These are phyloP conservation scores for Verticillium alfalfae DNA, from an alignment of 2,329 filamentous ascomycete species.

Conservation along the genomic window DNA sequence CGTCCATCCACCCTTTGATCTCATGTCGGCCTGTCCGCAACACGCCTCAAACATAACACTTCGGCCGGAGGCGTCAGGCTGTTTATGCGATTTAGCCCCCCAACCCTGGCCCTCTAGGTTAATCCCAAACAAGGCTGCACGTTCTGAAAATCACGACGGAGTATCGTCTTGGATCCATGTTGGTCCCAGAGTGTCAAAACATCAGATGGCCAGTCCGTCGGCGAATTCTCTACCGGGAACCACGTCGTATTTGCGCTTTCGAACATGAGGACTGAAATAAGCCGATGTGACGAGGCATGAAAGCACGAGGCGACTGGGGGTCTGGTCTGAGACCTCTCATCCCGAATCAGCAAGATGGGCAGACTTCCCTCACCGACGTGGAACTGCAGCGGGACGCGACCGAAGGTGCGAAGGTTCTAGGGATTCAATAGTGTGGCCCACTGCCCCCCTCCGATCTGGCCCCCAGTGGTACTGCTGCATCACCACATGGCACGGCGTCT, in stretches of 20 bases:
- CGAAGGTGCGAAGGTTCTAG: neutral
- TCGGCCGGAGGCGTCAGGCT: conserved; percentile 8
- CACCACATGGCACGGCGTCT: neutral
- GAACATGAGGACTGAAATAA: neutral
- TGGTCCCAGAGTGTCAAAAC: neutral
- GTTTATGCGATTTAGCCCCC: conserved; percentile 8
- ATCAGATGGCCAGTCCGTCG: neutral
- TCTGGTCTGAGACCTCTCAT: neutral
- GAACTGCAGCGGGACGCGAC: neutral
- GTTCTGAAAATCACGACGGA: neutral
- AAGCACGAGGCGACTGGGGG: neutral
- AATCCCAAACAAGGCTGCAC: conserved; percentile 2
- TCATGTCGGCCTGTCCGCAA: conserved; percentile 15
- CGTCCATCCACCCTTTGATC: conserved; percentile 6
- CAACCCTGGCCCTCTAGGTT: neutral
- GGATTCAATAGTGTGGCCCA: neutral
- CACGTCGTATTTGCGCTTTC: neutral
- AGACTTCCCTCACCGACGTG: neutral
- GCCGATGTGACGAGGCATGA: neutral
- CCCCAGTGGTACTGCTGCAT: neutral
- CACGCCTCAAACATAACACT: conserved; percentile 17
- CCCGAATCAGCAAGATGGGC: neutral
- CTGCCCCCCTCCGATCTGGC: neutral
- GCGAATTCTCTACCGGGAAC: neutral
- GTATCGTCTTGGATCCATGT: too few relatives aligned